These are phyloP conservation scores for Hypoxylon crocopeplum DNA, from an alignment of 495 filamentous ascomycete species.

Conservation along the genomic window DNA sequence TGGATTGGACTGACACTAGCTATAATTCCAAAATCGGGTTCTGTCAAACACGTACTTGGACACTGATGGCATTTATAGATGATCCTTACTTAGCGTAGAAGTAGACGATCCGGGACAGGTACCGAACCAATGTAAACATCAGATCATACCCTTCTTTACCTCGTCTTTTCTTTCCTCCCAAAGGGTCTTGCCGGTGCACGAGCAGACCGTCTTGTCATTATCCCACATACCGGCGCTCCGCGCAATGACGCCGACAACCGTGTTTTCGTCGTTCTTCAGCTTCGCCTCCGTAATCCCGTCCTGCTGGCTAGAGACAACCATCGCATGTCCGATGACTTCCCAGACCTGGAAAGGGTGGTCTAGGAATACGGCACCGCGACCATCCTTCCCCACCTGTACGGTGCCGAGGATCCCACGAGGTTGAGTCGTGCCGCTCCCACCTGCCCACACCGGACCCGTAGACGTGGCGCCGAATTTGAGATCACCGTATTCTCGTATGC, in stretches of 20 bases:
- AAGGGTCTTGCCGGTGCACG: conserved; percentile 94
- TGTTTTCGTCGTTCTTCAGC: conserved; percentile 75
- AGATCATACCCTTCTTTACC: conserved; percentile 81
- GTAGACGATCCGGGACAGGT: conserved; percentile 6
- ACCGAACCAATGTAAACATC: conserved; percentile 13
- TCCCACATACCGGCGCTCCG: conserved; percentile 96
- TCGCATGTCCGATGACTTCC: conserved; percentile 92
- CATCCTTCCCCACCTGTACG: conserved; percentile 70
- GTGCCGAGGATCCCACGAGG: conserved; percentile 75
- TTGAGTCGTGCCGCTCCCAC: conserved; percentile 39
- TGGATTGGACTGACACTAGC: background rate
- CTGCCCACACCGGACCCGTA: conserved; percentile 82
- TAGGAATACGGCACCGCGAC: conserved; percentile 77
- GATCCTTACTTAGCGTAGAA: conserved; percentile 4
- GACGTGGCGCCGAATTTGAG: conserved; percentile 82
- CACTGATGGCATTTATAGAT: conserved; percentile 3
- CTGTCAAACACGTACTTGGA: conserved; percentile 2
- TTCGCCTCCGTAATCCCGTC: conserved; percentile 54
- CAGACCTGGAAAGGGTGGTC: conserved; percentile 85
- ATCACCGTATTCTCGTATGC: conserved; percentile 85
- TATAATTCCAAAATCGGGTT: background rate
- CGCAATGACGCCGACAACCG: conserved; percentile 90
- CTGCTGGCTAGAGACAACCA: conserved; percentile 74
- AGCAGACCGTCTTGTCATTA: conserved; percentile 95
- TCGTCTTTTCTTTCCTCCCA: conserved; percentile 97